Conservation (phyloP, 305 asterid genomes). For the Solanum aculeatissimum region DNA sequence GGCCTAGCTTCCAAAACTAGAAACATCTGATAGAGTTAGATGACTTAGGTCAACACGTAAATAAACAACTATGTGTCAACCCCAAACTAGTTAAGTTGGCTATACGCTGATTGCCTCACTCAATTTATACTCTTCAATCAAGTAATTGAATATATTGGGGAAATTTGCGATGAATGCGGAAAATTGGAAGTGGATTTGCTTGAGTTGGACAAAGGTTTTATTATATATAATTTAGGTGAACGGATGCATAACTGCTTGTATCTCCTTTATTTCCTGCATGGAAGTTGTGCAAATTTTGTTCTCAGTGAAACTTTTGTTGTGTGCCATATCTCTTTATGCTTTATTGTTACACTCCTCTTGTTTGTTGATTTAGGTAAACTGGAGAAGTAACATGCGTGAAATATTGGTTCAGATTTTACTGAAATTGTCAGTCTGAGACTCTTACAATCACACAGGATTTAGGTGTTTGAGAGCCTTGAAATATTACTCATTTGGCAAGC, state of each 20-base stretch:
- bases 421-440: not conserved
- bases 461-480: not conserved
- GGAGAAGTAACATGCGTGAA: not conserved
- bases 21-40: not conserved
- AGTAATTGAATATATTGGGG: not conserved
- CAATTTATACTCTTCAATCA: not conserved
- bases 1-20: not conserved
- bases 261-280: not conserved
- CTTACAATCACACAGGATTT: not conserved
- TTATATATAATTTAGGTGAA: slow-evolving; percentile 9
- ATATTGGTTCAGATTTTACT: not conserved
- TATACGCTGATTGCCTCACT: not conserved
- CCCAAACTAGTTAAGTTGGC: not conserved
- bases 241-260: slow-evolving; percentile 7
- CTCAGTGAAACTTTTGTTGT: not conserved
- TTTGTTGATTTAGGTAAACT: not conserved
- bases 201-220: slow-evolving; percentile 10
- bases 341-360: not conserved
- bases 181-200: slow-evolving; percentile 13
- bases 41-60: not conserved
- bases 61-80: not conserved
- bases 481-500: not conserved
- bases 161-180: slow-evolving; percentile 15
- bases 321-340: not conserved
- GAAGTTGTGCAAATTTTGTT: not conserved